Evolutionary conservation across 768 basidiomycete genomes (phyloP).

Genomic region (Leccinum truebloodii): DNA sequence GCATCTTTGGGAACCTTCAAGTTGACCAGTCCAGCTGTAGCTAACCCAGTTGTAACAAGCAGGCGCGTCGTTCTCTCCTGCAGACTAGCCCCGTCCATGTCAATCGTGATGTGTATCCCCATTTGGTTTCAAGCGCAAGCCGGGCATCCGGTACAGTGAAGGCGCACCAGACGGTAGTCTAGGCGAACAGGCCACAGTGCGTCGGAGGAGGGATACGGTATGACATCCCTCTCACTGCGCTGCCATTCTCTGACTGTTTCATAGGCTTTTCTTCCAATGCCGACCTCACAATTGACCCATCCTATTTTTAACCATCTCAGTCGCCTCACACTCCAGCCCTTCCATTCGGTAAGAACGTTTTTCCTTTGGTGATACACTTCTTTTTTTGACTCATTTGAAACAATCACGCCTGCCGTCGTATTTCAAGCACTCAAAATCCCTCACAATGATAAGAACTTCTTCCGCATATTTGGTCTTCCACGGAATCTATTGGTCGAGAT

Average conservation of each 20-base stretch:
- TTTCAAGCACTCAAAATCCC: too few relatives aligned
- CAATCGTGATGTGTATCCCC: constrained; percentile 20
- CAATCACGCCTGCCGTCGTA: too few relatives aligned
- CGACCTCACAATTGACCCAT: constrained; percentile 40
- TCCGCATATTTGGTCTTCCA: too few relatives aligned
- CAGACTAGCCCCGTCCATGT: not conserved
- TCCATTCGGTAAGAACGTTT: constrained; percentile 41
- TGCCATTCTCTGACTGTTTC: not conserved
- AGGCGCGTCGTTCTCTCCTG: constrained; percentile 12
- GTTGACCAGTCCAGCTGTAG: too few relatives aligned
- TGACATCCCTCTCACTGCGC: not conserved
- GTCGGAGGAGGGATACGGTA: constrained; percentile 30
- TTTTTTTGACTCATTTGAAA: too few relatives aligned
- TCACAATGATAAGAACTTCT: too few relatives aligned
- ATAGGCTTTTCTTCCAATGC: constrained; percentile 47
- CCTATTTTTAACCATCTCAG: constrained; percentile 42
- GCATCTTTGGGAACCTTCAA: not conserved
- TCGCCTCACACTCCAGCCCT: constrained; percentile 40
- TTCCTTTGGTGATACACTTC: too few relatives aligned
- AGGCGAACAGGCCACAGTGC: constrained; percentile 22
- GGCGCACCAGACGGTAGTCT: constrained; percentile 9
- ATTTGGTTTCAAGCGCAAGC: constrained; percentile 23
- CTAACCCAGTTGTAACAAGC: not conserved
- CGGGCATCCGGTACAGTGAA: constrained; percentile 11
- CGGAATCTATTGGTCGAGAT: too few relatives aligned